A percentile compares a stretch with the other conserved stretches of the same genome.
Evolutionary conservation across 495 filamentous ascomycete species (phyloP).

Genomic region (Elasticomyces elasticus): DNA sequence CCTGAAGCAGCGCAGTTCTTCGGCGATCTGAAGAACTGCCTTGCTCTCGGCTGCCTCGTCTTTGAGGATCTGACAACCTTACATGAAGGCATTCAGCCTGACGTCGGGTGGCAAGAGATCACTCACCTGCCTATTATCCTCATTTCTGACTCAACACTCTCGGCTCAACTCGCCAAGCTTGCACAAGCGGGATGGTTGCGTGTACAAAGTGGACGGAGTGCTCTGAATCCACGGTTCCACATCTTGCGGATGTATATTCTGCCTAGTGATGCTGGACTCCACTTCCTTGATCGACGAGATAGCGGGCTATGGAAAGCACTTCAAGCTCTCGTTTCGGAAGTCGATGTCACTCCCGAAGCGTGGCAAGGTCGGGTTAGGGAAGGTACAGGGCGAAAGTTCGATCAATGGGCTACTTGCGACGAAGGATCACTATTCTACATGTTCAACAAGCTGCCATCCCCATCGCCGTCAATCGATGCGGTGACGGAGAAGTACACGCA

Average conservation of each 20-base stretch:
- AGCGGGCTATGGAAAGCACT: slow-evolving; percentile 7
- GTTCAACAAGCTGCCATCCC: slow-evolving; percentile 76
- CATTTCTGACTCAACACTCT: not conserved
- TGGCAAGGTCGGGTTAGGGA: slow-evolving; percentile 10
- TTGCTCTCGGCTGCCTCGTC: slow-evolving; percentile 8
- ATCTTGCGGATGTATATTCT: slow-evolving; percentile 19
- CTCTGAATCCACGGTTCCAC: not conserved
- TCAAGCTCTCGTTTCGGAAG: slow-evolving; percentile 2
- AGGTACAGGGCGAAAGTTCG: slow-evolving; percentile 19
- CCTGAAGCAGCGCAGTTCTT: slow-evolving; percentile 2
- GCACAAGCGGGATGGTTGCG: slow-evolving; percentile 12
- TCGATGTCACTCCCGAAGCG: slow-evolving; percentile 11
- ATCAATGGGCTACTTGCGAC: slow-evolving; percentile 32
- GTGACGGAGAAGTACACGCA: slow-evolving; percentile 48
- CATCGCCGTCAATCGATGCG: slow-evolving; percentile 44
- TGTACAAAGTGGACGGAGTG: slow-evolving; percentile 4
- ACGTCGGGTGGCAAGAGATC: slow-evolving; percentile 7
- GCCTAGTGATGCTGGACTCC: slow-evolving; percentile 18
- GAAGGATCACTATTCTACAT: slow-evolving; percentile 65
- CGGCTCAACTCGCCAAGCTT: slow-evolving; percentile 3
- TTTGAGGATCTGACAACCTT: not conserved
- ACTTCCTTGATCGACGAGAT: slow-evolving; percentile 14
- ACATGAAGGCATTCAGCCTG: not conserved
- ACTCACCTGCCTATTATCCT: not conserved
- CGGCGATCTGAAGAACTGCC: slow-evolving; percentile 7